Conservation (phyloP, 2,329 filamentous ascomycete genomes). For the Fusarium chlamydosporum region DNA sequence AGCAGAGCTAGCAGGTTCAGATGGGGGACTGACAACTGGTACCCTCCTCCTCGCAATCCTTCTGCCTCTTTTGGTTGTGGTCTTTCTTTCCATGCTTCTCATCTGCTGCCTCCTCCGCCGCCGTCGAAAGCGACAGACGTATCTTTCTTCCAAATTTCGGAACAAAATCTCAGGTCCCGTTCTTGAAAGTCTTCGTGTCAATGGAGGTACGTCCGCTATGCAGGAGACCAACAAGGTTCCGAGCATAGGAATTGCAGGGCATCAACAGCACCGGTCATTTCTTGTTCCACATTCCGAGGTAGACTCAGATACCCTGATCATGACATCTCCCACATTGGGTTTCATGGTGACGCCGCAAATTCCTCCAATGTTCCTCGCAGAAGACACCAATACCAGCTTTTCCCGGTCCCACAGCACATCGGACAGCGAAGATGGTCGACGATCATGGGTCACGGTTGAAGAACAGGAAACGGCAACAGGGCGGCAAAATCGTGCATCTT, state of each 20-base stretch:
- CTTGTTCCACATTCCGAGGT: slow-evolving; percentile 47
- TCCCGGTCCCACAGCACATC: slow-evolving; percentile 43
- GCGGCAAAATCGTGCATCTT: slow-evolving; percentile 48
- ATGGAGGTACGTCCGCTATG: slow-evolving; percentile 47
- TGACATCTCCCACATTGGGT: slow-evolving; percentile 51
- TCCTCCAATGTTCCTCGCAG: slow-evolving; percentile 47
- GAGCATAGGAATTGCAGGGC: slow-evolving; percentile 12
- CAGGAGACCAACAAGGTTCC: slow-evolving; percentile 43
- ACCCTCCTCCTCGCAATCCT: slow-evolving; percentile 61
- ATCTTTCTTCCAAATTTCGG: slow-evolving; percentile 52
- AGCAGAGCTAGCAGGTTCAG: slow-evolving; percentile 26
- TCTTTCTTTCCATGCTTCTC: slow-evolving; percentile 54
- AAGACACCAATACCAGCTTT: slow-evolving; percentile 43
- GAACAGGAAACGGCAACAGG: slow-evolving; percentile 44
- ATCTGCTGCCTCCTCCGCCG: slow-evolving; percentile 55
- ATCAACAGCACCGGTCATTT: slow-evolving; percentile 32
- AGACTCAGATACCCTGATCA: slow-evolving; percentile 45
- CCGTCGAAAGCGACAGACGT: slow-evolving; percentile 49
- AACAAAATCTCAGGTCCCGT: slow-evolving; percentile 55
- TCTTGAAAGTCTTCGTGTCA: slow-evolving; percentile 49
- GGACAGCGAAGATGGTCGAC: slow-evolving; percentile 48
- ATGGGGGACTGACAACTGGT: slow-evolving; percentile 51
- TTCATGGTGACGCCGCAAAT: slow-evolving; percentile 43
- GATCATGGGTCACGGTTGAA: slow-evolving; percentile 57
- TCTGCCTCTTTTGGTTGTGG: slow-evolving; percentile 58